A percentile compares a stretch with the other conserved stretches of the same genome.
Conservation (phyloP, 495 filamentous ascomycete species). For the Beverwykella pulmonaria region DNA sequence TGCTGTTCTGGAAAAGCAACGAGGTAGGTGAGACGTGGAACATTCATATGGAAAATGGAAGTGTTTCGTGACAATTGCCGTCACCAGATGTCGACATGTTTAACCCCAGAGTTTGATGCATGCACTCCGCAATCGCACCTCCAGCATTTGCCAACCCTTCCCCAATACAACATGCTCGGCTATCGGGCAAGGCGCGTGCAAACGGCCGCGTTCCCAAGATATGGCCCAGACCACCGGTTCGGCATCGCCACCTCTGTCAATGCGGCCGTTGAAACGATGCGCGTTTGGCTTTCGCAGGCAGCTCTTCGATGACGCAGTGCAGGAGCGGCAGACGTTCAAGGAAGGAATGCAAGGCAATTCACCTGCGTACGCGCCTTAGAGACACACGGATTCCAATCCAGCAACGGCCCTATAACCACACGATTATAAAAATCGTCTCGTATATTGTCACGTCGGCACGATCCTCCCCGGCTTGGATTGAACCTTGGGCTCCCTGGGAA, state of each 20-base stretch:
- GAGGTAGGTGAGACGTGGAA: background rate
- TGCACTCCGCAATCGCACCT: conserved; percentile 8
- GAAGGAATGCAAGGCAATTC: background rate
- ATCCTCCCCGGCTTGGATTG: background rate
- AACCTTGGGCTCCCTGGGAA: background rate
- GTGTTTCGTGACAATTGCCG: background rate
- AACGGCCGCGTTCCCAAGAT: conserved; percentile 7
- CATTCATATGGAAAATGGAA: background rate
- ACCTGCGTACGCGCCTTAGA: background rate
- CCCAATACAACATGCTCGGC: conserved; percentile 9
- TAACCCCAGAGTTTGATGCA: background rate
- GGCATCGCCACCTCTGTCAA: conserved; percentile 4
- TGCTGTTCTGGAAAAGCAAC: background rate
- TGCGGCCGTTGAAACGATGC: conserved; percentile 10
- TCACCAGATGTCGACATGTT: background rate
- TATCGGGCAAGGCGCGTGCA: conserved; percentile 6
- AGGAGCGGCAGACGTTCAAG: background rate
- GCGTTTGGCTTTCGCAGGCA: conserved; percentile 5
- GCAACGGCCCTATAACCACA: background rate
- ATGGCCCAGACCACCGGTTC: conserved; percentile 16
- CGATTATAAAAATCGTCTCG: background rate
- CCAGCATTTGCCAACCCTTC: background rate
- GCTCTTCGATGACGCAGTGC: conserved; percentile 4
- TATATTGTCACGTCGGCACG: background rate
- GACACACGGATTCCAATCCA: background rate